Evolutionary conservation across 805 yeast species (phyloP), one percentile per base, ranked within the genome.

Genomic region (Starmerella gropengiesseri): DNA sequence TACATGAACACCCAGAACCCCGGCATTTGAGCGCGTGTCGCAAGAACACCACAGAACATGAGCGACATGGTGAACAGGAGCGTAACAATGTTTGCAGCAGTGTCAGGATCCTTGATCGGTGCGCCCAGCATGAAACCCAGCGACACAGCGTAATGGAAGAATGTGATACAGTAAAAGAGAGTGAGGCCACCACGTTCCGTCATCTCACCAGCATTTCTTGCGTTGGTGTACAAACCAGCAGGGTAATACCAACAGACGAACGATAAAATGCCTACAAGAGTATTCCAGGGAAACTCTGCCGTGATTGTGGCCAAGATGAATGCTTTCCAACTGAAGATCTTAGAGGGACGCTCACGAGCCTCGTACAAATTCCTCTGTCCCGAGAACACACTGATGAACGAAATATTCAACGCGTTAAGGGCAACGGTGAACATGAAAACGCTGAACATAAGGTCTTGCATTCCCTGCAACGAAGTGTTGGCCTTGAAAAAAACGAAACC

Each of bases 1-100:
- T 81, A 78, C 86, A 83, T 80, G 59, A 80, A 83, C 36, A 73
- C 75, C 93, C 93, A 83, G 66, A 83, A 83, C 1, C 82, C 77
- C 11, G 93, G 91, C 77, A 81, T 71, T 41, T 67, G 61, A 3
- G 47, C 31, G 6, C 62, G 62, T 14, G 77, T 74, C 55, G 77
- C 83, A 46, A 77, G 65, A 44, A 79, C 78, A 64, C 87, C 85
- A 59, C 81, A 70, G 64, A 81, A 81, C 18, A 77, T 64, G 44
- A 79, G 68, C 53, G 73, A 60, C 57, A 80, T 71, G 27, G 78
- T 64, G 58, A 74, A 70, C 47, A 73, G 60, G 50, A 80, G 60
- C 33, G 79, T 69, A 41, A 70, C 63, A 35, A 79, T 60, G 41
- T 77, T 76, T 37, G 75, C 73, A 13, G 85, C 85, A 19, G 83